Evolutionary conservation across 768 basidiomycete genomes (phyloP), one percentile per base, ranked within the genome.

Genomic region (Leccinum uliginosum): DNA sequence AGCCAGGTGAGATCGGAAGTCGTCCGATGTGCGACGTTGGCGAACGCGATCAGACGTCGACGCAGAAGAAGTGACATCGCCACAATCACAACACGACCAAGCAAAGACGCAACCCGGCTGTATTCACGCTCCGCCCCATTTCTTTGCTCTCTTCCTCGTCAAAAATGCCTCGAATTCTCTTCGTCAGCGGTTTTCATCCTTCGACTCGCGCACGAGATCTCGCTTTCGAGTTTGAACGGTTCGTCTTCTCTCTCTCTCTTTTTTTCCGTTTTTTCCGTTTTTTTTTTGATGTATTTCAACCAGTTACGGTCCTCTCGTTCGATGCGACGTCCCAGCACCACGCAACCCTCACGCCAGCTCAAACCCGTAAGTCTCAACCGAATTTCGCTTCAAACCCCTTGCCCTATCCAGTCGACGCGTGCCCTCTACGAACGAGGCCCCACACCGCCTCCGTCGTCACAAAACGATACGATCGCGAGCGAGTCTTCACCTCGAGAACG

Each of bases 321-420:
- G 91, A 58, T 94, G 92, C 74, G 92, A 94, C 68, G 90, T 94
- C 15, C 91, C 91, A 17, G 92, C 91, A 2, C 89, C 91, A 2
- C 84, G 90, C 61, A 89, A 89, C 73, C 84, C 86, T 0, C 79
- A 86, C 60, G 83, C 87, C 17, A 81, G 78, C 55, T 80, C 86
- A 43, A 89, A 89, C 66, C 89, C 91, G 91, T 93, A 79, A 90
- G 91, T 92, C 32, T 62, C 12, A 65, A 54, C 56, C 32, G 9
- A 6, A 23, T 40, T 60, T 66, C 54, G 24, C 62, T 71, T 61
- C 59, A 59, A 72, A 64, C 67, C 66, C 68, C 62, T 66, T 69
- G 65, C 66, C 67, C 67, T 60, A 65, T 70, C 70, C 71, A 73
- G 73, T 74, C 74, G 71, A 73, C 64, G 62, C 66, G 71, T 68